Evolutionary conservation across 306 rosid species (phyloP).

Genomic region (Sphenostylis stenocarpa): DNA sequence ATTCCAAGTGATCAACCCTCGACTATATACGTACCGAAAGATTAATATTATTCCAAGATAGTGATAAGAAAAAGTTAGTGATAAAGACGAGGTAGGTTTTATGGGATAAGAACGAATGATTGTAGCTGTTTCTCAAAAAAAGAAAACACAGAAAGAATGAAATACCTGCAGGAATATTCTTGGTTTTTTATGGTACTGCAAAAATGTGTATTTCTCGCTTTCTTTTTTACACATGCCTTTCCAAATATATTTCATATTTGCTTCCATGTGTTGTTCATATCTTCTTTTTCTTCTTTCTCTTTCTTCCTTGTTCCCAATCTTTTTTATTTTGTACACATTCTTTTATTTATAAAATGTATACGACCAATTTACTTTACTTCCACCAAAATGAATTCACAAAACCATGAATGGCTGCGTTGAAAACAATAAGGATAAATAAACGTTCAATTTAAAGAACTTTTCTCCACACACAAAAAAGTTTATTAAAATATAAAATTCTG

Average conservation of each 20-base stretch:
- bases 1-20: not conserved
- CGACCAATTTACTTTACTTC: not conserved
- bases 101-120: not conserved
- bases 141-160: not conserved
- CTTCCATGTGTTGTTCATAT: not conserved
- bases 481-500: no score
- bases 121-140: not conserved
- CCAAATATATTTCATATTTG: not conserved
- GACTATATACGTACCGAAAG: not conserved
- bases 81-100: not conserved
- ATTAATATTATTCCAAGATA: not conserved
- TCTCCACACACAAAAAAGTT: no score
- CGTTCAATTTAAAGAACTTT: no score
- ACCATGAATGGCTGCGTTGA: no score
- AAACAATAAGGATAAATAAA: no score
- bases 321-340: not conserved
- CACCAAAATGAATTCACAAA: no score
- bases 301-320: not conserved
- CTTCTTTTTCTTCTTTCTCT: not conserved
- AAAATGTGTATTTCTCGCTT: not conserved
- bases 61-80: not conserved
- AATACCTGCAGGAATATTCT: not conserved
- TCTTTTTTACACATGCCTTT: not conserved
- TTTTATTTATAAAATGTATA: not conserved
- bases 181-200: not conserved